phyloP scores from a whole-genome alignment of 2,329 filamentous ascomycete species.

The Plenodomus biglobosus region DNA sequence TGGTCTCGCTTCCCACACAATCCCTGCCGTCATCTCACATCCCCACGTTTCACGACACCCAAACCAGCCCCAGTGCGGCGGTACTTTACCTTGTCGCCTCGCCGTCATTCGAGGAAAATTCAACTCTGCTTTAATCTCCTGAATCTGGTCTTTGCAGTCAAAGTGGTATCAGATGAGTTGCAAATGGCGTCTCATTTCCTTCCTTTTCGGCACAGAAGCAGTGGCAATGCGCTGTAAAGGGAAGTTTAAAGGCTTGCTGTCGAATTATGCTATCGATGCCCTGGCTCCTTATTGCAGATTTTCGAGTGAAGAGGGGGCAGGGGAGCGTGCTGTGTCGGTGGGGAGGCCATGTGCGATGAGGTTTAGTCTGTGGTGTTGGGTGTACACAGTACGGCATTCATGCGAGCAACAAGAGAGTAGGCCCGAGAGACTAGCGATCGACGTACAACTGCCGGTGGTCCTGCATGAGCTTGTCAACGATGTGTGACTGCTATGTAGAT shows the following conservation, averaged over 20 bases:
- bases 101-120: slow-evolving; percentile 12
- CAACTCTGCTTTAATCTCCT: background rate
- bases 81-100: slow-evolving; percentile 2
- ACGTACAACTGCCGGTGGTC: background rate
- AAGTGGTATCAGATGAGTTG: background rate
- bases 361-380: background rate
- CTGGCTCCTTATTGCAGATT: background rate
- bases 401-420: background rate
- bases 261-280: background rate
- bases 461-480: background rate
- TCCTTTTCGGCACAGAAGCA: background rate
- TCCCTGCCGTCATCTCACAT: background rate
- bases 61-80: slow-evolving; percentile 1
- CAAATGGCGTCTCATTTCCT: background rate
- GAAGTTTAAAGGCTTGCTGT: background rate
- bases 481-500: background rate
- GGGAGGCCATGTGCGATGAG: background rate
- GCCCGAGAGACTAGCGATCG: background rate
- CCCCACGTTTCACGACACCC: slow-evolving; percentile 10
- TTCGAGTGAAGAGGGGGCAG: background rate
- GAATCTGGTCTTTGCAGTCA: background rate
- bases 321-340: background rate
- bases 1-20: background rate
- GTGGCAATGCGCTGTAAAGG: background rate
- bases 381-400: background rate